Conservation (phyloP, 2,329 filamentous ascomycete genomes). For the Emmonsia crescens region DNA sequence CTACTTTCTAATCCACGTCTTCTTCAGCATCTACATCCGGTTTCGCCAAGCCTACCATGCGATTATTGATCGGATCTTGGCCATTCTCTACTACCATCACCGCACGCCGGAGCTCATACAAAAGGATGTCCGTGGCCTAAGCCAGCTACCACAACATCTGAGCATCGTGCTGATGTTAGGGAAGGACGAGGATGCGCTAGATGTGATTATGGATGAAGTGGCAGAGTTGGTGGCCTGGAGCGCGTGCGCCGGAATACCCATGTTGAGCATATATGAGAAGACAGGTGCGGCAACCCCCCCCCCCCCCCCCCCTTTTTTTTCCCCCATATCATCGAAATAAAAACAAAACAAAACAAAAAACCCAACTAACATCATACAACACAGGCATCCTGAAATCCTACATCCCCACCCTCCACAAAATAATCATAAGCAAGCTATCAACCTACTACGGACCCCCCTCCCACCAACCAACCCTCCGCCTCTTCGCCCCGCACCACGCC, state of each 20-base stretch:
- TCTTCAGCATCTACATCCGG: constrained; percentile 84
- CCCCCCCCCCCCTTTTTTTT: background rate
- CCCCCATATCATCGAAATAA: background rate
- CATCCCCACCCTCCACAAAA: constrained; percentile 71
- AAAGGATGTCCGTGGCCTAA: constrained; percentile 67
- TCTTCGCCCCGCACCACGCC: constrained; percentile 60
- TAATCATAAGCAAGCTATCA: constrained; percentile 66
- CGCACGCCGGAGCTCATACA: constrained; percentile 86
- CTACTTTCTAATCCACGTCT: constrained; percentile 48
- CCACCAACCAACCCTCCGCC: constrained; percentile 58
- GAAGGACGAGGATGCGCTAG: constrained; percentile 62
- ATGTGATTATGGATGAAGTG: constrained; percentile 77
- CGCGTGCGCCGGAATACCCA: constrained; percentile 74
- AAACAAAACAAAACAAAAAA: background rate
- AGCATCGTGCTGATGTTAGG: constrained; percentile 72
- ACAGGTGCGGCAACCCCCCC: constrained; percentile 51
- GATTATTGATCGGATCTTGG: constrained; percentile 64
- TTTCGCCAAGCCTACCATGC: constrained; percentile 69
- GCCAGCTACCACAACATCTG: constrained; percentile 69
- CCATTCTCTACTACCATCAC: constrained; percentile 88
- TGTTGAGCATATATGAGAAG: constrained; percentile 83
- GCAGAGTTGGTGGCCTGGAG: constrained; percentile 91
- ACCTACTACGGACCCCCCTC: constrained; percentile 68
- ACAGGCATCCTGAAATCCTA: constrained; percentile 80
- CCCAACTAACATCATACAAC: background rate